Evolutionary conservation across 2,329 filamentous ascomycete genomes (phyloP), one percentile per base, ranked within the genome.

Genomic region (Cryphonectria naterciae): DNA sequence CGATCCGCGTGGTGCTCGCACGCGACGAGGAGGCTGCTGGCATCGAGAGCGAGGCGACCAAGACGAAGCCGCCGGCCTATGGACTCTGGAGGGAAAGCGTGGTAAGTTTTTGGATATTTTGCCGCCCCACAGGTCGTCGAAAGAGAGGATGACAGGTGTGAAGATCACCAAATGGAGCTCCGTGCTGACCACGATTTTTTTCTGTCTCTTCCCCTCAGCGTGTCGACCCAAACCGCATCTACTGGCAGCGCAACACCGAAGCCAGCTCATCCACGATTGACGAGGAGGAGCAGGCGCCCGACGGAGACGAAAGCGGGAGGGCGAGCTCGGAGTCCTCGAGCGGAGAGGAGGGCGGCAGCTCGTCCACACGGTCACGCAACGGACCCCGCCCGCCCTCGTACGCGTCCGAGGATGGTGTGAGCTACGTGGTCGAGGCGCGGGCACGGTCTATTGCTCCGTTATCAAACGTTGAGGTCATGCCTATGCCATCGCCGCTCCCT

Each of bases 41-140:
- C 4, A 79, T 85, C 68, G 85, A 88, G 70, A 87, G 84, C 66
- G 86, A 89, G 71, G 82, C 86, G 0, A 81, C 83, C 58, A 89
- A 90, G 75, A 74, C 85, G 28, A 88, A 90, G 11, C 94, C 95
- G 4, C 94, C 95, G 0, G 93, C 93, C 2, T 97, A 97, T 78
- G 94, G 94, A 0, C 83, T 94, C 0, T 97, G 93, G 93, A 86
- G 93, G 67, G 90, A 91, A 79, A 95, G 92, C 77, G 93, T 96
- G 80, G 91, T 93, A 86, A 80, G 91, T 89, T 25, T 25, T 6
- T 22, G 1, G 2, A 25, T 49, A 1, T 15, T 13, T 32, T 11
- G 37, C 25, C 15, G 2, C 28, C 54, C n/a, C 46, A 28, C 28
- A n/a, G 25, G 5, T 61, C 17, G 37, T 41, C 13, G 11, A 10